Conservation (phyloP, 768 basidiomycete species). For the Melanogaster broomeanus region DNA sequence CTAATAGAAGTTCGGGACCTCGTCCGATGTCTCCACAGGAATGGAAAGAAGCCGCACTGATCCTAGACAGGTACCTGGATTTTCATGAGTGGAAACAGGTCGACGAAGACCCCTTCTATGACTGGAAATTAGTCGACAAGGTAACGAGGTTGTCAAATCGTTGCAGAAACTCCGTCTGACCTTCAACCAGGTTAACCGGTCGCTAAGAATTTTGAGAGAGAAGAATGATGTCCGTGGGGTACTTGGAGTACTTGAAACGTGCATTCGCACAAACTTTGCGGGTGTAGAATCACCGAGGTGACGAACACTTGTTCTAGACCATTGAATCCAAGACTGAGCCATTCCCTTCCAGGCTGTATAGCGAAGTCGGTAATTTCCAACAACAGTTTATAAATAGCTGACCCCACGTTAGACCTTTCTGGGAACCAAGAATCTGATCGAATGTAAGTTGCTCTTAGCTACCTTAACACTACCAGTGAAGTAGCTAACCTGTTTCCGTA, state of each 20-base stretch:
- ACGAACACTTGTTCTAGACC: neutral
- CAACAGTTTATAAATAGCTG: slow-evolving; percentile 9
- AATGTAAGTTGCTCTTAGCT: slow-evolving; percentile 50
- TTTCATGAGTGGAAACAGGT: slow-evolving; percentile 90
- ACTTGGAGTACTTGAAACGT: slow-evolving; percentile 88
- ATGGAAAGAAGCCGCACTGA: slow-evolving; percentile 83
- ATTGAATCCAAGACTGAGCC: slow-evolving; percentile 4
- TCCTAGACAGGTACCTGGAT: slow-evolving; percentile 77
- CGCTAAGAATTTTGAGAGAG: slow-evolving; percentile 68
- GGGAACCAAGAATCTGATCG: slow-evolving; percentile 89
- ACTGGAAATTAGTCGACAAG: slow-evolving; percentile 84
- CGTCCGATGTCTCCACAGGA: slow-evolving; percentile 44
- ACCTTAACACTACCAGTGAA: neutral
- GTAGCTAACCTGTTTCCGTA: slow-evolving; percentile 1
- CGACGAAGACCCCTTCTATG: slow-evolving; percentile 90
- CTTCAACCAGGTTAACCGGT: slow-evolving; percentile 64
- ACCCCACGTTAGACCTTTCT: slow-evolving; percentile 69
- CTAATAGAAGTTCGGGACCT: neutral
- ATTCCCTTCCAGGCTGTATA: slow-evolving; percentile 66
- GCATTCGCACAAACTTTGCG: slow-evolving; percentile 89
- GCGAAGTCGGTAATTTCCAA: slow-evolving; percentile 54
- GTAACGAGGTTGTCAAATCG: slow-evolving; percentile 31
- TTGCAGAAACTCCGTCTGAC: neutral
- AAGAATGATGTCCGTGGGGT: slow-evolving; percentile 83
- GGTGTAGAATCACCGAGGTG: slow-evolving; percentile 85